phyloP scores from a whole-genome alignment of 176 grass and related monocot genomes.

The Zizania latifolia region DNA sequence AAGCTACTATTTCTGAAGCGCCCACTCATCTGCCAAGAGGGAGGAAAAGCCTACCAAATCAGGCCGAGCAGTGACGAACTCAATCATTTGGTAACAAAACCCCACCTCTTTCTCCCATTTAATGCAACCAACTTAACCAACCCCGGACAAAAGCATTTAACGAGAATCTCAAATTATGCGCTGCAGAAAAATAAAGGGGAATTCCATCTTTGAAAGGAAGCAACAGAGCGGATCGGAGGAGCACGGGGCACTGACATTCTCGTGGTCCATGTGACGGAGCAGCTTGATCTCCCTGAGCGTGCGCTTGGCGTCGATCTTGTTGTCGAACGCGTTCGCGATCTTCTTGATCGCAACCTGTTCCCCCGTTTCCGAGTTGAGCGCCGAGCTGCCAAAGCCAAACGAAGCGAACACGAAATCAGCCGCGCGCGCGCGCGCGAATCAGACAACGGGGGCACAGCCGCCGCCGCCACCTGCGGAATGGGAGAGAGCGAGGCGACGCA shows the following conservation, averaged over 20 bases:
- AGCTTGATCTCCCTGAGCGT: slow-evolving; percentile 98
- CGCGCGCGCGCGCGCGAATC: no score
- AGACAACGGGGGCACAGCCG: no score
- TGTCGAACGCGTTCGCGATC: slow-evolving; percentile 99
- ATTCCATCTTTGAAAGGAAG: not conserved
- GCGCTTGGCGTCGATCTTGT: slow-evolving; percentile 97
- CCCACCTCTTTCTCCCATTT: slow-evolving; percentile 16
- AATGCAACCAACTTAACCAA: slow-evolving; percentile 21
- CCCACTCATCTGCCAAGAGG: not conserved
- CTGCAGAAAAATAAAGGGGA: no score
- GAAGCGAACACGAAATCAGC: not conserved
- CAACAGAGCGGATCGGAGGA: not conserved
- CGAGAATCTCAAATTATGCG: slow-evolving; percentile 1
- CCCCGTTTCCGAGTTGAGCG: slow-evolving; percentile 85
- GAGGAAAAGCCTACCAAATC: slow-evolving; percentile 11
- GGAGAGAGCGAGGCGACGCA: not conserved
- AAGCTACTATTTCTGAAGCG: slow-evolving; percentile 24
- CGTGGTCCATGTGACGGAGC: slow-evolving; percentile 98
- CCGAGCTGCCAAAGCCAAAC: slow-evolving; percentile 45
- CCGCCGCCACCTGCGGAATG: not conserved
- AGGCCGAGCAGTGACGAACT: not conserved
- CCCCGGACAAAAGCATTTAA: not conserved
- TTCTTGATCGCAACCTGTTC: slow-evolving; percentile 99
- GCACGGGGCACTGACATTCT: slow-evolving; percentile 56
- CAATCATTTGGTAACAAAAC: slow-evolving; percentile 37